phyloP scores from a whole-genome alignment of 2,329 filamentous ascomycete species.

The Orbilia brochopaga region DNA sequence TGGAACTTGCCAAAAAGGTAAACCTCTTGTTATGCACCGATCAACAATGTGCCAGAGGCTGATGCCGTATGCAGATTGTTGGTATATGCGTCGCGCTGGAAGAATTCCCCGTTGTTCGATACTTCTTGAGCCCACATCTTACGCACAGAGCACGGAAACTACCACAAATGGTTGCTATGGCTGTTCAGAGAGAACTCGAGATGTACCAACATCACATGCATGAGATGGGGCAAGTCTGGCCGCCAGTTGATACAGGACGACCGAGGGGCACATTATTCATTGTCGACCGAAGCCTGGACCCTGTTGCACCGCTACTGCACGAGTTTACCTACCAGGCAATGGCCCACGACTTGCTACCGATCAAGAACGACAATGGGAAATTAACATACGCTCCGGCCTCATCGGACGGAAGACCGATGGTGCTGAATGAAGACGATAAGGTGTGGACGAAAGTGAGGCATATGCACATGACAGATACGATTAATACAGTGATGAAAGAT shows the following conservation, averaged over 20 bases:
- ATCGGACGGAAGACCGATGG: conserved; percentile 80
- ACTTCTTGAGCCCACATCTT: conserved; percentile 72
- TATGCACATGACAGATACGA: conserved; percentile 96
- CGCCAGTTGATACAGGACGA: conserved; percentile 58
- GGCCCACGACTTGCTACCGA: conserved; percentile 89
- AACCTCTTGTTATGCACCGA: background rate
- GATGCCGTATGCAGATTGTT: conserved; percentile 67
- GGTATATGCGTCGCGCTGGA: conserved; percentile 89
- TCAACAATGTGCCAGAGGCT: background rate
- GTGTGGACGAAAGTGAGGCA: conserved; percentile 96
- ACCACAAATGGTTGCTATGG: conserved; percentile 84
- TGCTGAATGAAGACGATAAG: conserved; percentile 85
- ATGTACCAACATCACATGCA: conserved; percentile 69
- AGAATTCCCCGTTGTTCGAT: conserved; percentile 91
- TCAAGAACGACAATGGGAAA: conserved; percentile 81
- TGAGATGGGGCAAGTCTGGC: conserved; percentile 53
- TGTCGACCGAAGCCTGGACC: conserved; percentile 89
- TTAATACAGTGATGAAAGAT: conserved; percentile 88
- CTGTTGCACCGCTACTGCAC: conserved; percentile 84
- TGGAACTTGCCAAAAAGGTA: conserved; percentile 86
- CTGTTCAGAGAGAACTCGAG: conserved; percentile 90
- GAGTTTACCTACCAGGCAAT: conserved; percentile 99
- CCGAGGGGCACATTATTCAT: conserved; percentile 84
- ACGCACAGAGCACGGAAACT: conserved; percentile 87
- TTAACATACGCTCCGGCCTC: conserved; percentile 79